A percentile compares a stretch with the other conserved stretches of the same genome.
Conservation (phyloP, 2,329 filamentous ascomycete species). For the Fusarium sp. region DNA sequence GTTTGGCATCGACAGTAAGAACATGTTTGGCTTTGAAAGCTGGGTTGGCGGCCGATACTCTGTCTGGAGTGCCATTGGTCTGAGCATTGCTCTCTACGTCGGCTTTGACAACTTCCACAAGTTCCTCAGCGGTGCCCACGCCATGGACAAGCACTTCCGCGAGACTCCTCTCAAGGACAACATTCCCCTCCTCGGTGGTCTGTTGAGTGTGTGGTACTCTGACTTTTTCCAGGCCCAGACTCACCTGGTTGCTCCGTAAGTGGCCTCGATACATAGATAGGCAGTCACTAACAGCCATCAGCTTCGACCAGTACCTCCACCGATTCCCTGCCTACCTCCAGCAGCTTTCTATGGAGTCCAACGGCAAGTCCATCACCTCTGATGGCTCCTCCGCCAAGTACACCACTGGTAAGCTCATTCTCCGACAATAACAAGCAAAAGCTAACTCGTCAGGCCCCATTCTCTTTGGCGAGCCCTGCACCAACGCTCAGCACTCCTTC, state of each 20-base stretch:
- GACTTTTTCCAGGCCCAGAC: constrained; percentile 99
- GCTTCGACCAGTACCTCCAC: constrained; percentile 98
- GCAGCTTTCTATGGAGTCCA: constrained; percentile 99
- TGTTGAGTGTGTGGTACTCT: constrained; percentile 98
- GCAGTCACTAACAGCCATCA: constrained; percentile 49
- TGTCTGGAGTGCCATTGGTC: constrained; percentile 97
- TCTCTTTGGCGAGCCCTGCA: constrained; percentile 97
- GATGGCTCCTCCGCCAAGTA: constrained; percentile 93
- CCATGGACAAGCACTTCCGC: constrained; percentile 99
- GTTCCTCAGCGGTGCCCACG: constrained; percentile 93
- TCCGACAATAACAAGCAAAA: background rate
- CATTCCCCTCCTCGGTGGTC: constrained; percentile 90
- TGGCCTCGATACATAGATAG: constrained; percentile 37
- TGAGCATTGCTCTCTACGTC: constrained; percentile 94
- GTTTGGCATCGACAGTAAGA: constrained; percentile 98
- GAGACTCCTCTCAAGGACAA: constrained; percentile 92
- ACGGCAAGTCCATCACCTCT: constrained; percentile 96
- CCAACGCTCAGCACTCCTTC: constrained; percentile 99
- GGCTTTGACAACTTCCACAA: constrained; percentile 98
- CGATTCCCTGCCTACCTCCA: constrained; percentile 99
- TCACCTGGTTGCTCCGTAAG: constrained; percentile 93
- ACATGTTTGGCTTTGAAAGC: constrained; percentile 99
- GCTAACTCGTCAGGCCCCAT: constrained; percentile 70
- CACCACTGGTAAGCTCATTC: constrained; percentile 74
- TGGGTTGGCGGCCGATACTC: constrained; percentile 99